Percentiles rank a stretch among this genome's conserved stretches.
Conservation (phyloP, 106 monocot genomes). For the Dactylorhiza incarnata region DNA sequence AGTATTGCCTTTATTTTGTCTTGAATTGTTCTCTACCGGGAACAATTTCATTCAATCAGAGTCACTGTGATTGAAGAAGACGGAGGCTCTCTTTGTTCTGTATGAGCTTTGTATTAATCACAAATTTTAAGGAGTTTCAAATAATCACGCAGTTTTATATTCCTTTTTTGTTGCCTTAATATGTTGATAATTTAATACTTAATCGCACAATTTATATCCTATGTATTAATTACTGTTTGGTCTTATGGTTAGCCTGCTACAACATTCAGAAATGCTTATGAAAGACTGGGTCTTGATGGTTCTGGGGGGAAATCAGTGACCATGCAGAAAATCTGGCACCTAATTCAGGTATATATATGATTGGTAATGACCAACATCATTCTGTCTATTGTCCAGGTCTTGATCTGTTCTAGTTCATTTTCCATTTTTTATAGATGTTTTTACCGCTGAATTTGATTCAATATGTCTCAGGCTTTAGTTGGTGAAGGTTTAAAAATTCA, state of each 20-base stretch:
- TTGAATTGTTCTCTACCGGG: no score
- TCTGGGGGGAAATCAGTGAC: slow-evolving; percentile 72
- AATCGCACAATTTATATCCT: background rate
- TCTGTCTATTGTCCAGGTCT: background rate
- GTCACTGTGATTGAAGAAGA: background rate
- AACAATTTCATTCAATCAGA: no score
- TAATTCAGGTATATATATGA: slow-evolving; percentile 64
- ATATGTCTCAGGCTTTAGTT: slow-evolving; percentile 54
- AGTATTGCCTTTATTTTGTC: no score
- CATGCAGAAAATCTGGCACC: slow-evolving; percentile 97
- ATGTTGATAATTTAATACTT: background rate
- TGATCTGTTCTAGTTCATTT: background rate
- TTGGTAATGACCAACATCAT: background rate
- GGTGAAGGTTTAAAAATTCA: slow-evolving; percentile 43
- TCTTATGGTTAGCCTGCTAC: slow-evolving; percentile 61
- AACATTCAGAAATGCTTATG: slow-evolving; percentile 76
- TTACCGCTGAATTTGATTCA: background rate
- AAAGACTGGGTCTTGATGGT: slow-evolving; percentile 37
- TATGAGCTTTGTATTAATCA: background rate
- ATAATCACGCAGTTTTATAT: background rate
- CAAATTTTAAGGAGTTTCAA: background rate
- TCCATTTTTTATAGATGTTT: background rate
- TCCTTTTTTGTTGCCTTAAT: background rate
- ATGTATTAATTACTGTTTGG: slow-evolving; percentile 8
- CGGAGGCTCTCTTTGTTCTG: background rate